These are phyloP conservation scores for Aspergillus sp. DNA, from an alignment of 2,329 filamentous ascomycete species.

Conservation along the genomic window DNA sequence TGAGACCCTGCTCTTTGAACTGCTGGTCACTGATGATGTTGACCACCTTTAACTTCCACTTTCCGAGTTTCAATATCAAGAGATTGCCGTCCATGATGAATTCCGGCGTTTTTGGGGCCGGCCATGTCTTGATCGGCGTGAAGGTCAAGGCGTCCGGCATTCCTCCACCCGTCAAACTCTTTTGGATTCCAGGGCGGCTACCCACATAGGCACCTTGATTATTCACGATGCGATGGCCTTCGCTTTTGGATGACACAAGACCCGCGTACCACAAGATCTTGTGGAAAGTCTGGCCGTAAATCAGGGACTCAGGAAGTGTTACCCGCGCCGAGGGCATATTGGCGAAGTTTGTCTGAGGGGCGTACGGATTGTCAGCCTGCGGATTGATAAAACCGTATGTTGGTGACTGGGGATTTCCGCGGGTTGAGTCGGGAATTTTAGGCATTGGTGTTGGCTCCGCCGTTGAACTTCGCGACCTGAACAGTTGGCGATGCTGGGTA, in stretches of 20 bases:
- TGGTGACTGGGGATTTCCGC: constrained; percentile 21
- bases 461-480: constrained; percentile 36
- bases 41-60: constrained; percentile 60
- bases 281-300: constrained; percentile 49
- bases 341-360: constrained; percentile 39
- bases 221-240: constrained; percentile 51
- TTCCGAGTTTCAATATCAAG: constrained; percentile 58
- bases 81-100: constrained; percentile 52
- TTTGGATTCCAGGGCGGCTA: constrained; percentile 38
- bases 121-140: constrained; percentile 48
- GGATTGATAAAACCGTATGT: constrained; percentile 27
- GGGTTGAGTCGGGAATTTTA: constrained; percentile 17
- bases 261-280: constrained; percentile 53
- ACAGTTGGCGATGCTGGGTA: constrained; percentile 52
- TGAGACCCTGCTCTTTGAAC: constrained; percentile 47
- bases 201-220: constrained; percentile 54
- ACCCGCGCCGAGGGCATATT: constrained; percentile 40
- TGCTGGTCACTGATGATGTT: constrained; percentile 56
- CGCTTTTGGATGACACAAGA: constrained; percentile 51
- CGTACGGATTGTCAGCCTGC: constrained; percentile 39
- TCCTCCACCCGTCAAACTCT: constrained; percentile 23
- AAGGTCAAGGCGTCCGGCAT: constrained; percentile 50
- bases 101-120: constrained; percentile 43
- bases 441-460: constrained; percentile 35
- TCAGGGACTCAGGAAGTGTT: constrained; percentile 50